Evolutionary conservation across 2,329 filamentous ascomycete species (phyloP).

Genomic region (Alternaria alternata): DNA sequence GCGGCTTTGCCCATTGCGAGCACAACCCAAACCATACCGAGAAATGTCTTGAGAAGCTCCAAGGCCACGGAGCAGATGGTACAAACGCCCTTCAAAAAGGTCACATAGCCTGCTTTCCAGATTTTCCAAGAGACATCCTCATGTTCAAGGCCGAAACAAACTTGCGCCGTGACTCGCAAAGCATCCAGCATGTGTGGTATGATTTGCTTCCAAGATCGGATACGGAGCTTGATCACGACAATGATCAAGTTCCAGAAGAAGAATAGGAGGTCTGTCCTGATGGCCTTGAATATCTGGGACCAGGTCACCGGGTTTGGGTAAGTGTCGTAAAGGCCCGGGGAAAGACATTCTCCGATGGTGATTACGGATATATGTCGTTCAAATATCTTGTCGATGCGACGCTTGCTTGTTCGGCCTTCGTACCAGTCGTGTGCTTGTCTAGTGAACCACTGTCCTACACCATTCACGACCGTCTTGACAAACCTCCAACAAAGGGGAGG

Average conservation of each 20-base stretch:
- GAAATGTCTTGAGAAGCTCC: background rate
- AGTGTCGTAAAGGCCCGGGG: background rate
- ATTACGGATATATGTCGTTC: background rate
- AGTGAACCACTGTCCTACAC: background rate
- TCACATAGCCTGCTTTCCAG: background rate
- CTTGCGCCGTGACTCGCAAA: background rate
- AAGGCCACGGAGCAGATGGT: background rate
- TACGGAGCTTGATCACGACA: background rate
- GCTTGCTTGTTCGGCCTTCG: background rate
- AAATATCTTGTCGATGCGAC: slow-evolving; percentile 9
- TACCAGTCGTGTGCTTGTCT: slow-evolving; percentile 3
- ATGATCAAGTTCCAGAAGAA: background rate
- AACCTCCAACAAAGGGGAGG: background rate
- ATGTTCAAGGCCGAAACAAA: background rate
- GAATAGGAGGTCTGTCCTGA: background rate
- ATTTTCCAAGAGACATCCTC: slow-evolving; percentile 1
- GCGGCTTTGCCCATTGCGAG: background rate
- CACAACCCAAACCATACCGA: background rate
- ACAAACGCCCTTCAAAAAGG: background rate
- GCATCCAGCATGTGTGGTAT: background rate
- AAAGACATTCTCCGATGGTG: slow-evolving; percentile 9
- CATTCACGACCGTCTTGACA: background rate
- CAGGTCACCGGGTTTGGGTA: background rate
- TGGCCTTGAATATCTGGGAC: background rate
- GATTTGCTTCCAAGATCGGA: background rate